Evolutionary conservation across 192 early-diverging fungal species (phyloP), one percentile per base, ranked within the genome.

Genomic region (Backusella luteola): DNA sequence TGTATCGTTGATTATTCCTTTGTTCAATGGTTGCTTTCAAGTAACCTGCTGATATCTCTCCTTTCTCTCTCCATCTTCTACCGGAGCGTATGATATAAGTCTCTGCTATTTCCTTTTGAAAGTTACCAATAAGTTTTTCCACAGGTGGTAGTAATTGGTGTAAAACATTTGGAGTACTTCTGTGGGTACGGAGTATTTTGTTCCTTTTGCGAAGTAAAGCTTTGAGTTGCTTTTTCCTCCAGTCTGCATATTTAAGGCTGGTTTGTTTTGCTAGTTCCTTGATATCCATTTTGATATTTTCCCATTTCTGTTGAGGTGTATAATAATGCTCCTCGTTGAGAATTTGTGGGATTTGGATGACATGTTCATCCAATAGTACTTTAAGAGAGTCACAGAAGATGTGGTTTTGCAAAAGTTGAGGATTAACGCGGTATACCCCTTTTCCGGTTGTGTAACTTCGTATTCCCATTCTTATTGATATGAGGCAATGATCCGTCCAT

Each of bases 401-500:
- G 49, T 17, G 7, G 21, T 49, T 71, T 7, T 6, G 41, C 1
- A 42, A 17, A n/a, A 71, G 70, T 49, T 23, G 41, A 23, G 66
- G 66, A 71, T 80, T 76, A 63, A 67, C 39, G 6, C 71, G 71
- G 71, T 74, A 80, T 7, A 32, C 9, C 15, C 79, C 79, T 34
- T 49, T 67, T 14, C 79, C 79, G 6, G 0, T 26, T 17, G 32
- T n/a, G 7, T 7, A 4, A 34, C 36, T 9, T 1, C 44, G 15
- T 12, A 68, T 23, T 0, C 26, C 26, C 29, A 69, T 8, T 19
- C 12, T 1, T 39, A 66, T 21, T 8, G 75, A 34, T 1, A 76
- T 12, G 4, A 80, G 67, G 59, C 34, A 35, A 68, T 73, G 79
- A 26, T 73, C 74, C 6, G 70, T 39, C 66, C 42, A 76, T 41